These are phyloP conservation scores for Trametes pubescens DNA, from an alignment of 1,284 basidiomycete genomes.

Conservation along the genomic window DNA sequence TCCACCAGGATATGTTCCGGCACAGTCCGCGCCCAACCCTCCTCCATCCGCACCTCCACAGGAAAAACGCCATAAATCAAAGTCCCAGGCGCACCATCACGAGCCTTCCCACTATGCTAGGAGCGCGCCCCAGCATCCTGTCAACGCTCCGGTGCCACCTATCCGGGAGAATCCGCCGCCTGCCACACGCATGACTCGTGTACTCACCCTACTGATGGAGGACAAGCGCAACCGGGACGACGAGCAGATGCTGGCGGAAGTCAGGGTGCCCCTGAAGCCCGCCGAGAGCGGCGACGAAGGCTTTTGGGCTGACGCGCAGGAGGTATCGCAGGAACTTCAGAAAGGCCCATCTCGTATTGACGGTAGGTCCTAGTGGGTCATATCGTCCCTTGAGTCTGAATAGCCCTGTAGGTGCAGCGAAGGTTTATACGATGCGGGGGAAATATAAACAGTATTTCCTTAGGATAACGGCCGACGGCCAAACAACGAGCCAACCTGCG, in stretches of 20 bases:
- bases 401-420: constrained; percentile 63
- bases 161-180: constrained; percentile 5
- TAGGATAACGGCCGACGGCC: constrained; percentile 57
- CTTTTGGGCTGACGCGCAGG: constrained; percentile 74
- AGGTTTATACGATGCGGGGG: constrained; percentile 71
- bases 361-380: constrained; percentile 46
- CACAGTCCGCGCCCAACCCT: neutral
- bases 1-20: constrained; percentile 10
- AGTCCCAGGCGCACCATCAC: constrained; percentile 24
- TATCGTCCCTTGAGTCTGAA: neutral
- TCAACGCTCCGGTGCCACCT: constrained; percentile 2
- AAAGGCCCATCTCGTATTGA: constrained; percentile 71
- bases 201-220: constrained; percentile 72
- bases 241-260: constrained; percentile 70
- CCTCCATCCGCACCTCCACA: constrained; percentile 1
- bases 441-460: constrained; percentile 76
- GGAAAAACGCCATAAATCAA: constrained; percentile 26
- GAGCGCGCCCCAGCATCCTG: neutral
- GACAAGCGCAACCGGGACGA: constrained; percentile 60
- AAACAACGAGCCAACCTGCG: constrained; percentile 42
- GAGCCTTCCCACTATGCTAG: neutral
- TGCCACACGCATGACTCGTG: constrained; percentile 39
- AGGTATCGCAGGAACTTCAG: constrained; percentile 67
- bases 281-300: constrained; percentile 57
- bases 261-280: constrained; percentile 60